These are phyloP conservation scores for Aotearoamyces nothofagi DNA, from an alignment of 2,329 filamentous ascomycete genomes.

Conservation along the genomic window DNA sequence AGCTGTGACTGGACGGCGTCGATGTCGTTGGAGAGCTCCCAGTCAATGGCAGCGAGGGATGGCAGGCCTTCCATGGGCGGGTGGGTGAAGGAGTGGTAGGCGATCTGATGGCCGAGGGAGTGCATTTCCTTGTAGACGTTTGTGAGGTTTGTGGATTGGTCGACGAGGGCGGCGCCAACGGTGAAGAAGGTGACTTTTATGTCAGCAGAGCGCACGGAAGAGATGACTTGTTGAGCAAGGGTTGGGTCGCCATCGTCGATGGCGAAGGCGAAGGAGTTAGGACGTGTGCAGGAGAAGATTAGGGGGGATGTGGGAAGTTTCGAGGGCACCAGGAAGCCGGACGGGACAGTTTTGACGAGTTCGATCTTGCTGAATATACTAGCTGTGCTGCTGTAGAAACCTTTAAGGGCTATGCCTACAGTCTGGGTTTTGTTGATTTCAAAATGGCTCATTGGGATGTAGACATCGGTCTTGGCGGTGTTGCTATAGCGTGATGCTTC, in stretches of 20 bases:
- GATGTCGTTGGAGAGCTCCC: conserved; percentile 44
- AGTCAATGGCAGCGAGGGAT: conserved; percentile 37
- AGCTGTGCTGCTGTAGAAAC: conserved; percentile 40
- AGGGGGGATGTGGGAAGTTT: conserved; percentile 47
- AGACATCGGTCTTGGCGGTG: conserved; percentile 34
- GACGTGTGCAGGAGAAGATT: conserved; percentile 47
- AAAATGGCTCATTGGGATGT: conserved; percentile 53
- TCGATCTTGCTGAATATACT: conserved; percentile 41
- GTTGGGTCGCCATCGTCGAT: conserved; percentile 53
- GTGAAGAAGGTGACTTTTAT: conserved; percentile 61
- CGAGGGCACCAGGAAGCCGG: conserved; percentile 32
- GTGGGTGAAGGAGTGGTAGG: conserved; percentile 53
- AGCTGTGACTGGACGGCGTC: conserved; percentile 25
- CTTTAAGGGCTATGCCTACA: conserved; percentile 46
- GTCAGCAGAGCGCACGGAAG: conserved; percentile 41
- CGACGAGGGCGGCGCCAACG: conserved; percentile 45
- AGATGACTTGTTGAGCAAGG: conserved; percentile 42
- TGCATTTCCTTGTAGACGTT: conserved; percentile 49
- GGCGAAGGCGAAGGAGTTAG: conserved; percentile 57
- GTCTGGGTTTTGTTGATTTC: conserved; percentile 38
- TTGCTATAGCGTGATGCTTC: conserved; percentile 45
- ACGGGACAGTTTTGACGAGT: conserved; percentile 39
- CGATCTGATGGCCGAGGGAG: conserved; percentile 48
- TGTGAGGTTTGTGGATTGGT: conserved; percentile 43
- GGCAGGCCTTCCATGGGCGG: conserved; percentile 47